A percentile compares a stretch with the other conserved stretches of the same genome.
phyloP scores from a whole-genome alignment of 495 filamentous ascomycete species.

The Thermothielavioides terrestris region DNA sequence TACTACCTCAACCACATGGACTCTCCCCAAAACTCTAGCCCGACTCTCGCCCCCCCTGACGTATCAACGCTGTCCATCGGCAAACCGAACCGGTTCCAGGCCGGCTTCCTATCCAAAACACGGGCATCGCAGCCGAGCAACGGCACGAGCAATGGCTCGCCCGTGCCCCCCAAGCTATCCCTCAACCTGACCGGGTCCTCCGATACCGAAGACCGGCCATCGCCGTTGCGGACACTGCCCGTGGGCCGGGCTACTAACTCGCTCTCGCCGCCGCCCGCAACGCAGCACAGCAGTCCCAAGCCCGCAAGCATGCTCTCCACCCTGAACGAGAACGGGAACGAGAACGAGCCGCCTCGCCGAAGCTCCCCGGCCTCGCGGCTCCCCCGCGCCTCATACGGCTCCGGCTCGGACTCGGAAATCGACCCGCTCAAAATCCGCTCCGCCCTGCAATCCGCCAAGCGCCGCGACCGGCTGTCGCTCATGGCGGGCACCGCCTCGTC shows the following conservation, averaged over 20 bases:
- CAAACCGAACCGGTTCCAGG: conserved; percentile 77
- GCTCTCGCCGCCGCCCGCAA: conserved; percentile 26
- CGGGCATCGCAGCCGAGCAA: conserved; percentile 13
- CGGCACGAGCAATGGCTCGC: conserved; percentile 46
- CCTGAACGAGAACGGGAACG: conserved; percentile 40
- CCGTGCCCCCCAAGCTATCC: conserved; percentile 53
- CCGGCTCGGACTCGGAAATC: conserved; percentile 38
- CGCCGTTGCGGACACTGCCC: conserved; percentile 35
- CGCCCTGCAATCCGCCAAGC: conserved; percentile 39
- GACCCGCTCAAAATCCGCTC: conserved; percentile 39
- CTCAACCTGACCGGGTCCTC: conserved; percentile 56
- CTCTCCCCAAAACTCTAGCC: conserved; percentile 48
- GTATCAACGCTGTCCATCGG: conserved; percentile 30
- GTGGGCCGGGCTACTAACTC: conserved; percentile 34
- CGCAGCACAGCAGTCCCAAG: conserved; percentile 18
- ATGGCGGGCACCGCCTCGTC: conserved; percentile 16
- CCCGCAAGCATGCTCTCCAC: conserved; percentile 10
- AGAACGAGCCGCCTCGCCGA: conserved; percentile 13
- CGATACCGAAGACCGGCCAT: conserved; percentile 57
- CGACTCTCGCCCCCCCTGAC: conserved; percentile 44
- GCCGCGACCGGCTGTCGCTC: conserved; percentile 32
- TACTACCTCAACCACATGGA: conserved; percentile 36
- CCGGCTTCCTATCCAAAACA: conserved; percentile 76
- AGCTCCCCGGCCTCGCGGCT: conserved; percentile 6
- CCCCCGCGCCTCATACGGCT: conserved; percentile 10